Conservation (phyloP, 225 moss, liverwort and hornwort species). For the Takakia lepidozioides region DNA sequence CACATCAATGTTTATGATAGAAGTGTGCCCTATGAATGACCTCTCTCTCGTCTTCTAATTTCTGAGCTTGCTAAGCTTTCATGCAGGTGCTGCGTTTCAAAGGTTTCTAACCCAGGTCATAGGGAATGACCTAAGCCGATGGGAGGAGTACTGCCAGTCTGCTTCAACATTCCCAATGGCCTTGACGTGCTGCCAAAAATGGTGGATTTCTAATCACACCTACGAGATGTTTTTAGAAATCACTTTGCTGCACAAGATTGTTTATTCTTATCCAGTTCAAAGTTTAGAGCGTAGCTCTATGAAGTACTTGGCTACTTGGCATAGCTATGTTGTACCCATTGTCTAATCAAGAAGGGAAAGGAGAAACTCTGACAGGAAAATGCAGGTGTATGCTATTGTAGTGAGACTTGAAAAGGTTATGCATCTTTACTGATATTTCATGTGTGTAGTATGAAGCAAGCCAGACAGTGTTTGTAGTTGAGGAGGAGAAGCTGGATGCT, state of each 20-base stretch:
- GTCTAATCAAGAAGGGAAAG: too few species aligned
- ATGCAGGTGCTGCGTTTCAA: conserved; percentile 36
- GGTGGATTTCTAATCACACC: too few species aligned
- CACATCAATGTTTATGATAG: background rate
- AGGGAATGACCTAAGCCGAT: conserved; percentile 34
- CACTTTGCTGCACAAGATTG: too few species aligned
- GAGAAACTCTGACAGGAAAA: background rate
- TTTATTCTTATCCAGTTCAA: too few species aligned
- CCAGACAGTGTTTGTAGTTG: conserved; percentile 13
- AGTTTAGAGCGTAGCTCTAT: too few species aligned
- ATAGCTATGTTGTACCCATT: too few species aligned
- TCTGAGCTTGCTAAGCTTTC: background rate
- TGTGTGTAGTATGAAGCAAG: conserved; percentile 11
- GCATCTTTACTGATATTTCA: background rate
- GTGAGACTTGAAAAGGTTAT: too few species aligned
- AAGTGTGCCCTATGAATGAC: too few species aligned
- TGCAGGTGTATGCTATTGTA: background rate
- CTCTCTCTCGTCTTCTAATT: too few species aligned
- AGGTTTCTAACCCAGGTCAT: conserved; percentile 41
- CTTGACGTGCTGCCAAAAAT: conserved; percentile 41
- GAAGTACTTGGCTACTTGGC: too few species aligned
- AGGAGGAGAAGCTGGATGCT: conserved; percentile 33
- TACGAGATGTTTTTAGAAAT: too few species aligned
- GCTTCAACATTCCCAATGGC: conserved; percentile 28
- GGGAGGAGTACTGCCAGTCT: conserved; percentile 38